Evolutionary conservation across 768 basidiomycete genomes (phyloP).

Genomic region (Gelatoporia subvermispora): DNA sequence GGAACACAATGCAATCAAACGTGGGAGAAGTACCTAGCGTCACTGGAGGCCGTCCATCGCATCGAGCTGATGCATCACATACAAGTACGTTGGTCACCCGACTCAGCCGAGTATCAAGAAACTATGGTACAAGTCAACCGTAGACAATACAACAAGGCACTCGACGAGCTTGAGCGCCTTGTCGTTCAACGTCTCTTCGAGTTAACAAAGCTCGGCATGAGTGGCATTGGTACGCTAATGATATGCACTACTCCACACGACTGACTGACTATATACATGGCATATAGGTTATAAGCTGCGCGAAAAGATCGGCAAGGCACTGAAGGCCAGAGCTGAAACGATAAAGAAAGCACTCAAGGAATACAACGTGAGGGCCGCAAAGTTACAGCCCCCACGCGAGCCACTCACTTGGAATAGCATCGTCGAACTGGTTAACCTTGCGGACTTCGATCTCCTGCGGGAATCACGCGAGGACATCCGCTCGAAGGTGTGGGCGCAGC

Average conservation of each 20-base stretch:
- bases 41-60: neutral
- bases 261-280: neutral
- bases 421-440: conserved; percentile 10
- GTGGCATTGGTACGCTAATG: conserved; percentile 17
- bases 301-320: conserved; percentile 29
- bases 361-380: conserved; percentile 28
- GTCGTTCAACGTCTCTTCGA: conserved; percentile 28
- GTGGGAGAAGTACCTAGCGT: neutral
- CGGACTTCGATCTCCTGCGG: conserved; percentile 29
- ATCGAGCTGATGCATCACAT: conserved; percentile 12
- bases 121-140: neutral
- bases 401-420: conserved; percentile 6
- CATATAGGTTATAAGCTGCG: conserved; percentile 30
- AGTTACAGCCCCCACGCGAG: conserved; percentile 11
- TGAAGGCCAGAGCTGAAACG: conserved; percentile 26
- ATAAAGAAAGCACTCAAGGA: conserved; percentile 26
- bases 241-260: neutral
- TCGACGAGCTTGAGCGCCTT: conserved; percentile 26
- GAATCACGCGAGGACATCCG: conserved; percentile 27
- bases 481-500: conserved; percentile 24
- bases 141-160: conserved; percentile 16
- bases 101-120: conserved; percentile 7
- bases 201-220: conserved; percentile 23
- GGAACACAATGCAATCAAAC: neutral
- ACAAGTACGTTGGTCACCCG: conserved; percentile 11